A percentile compares a stretch with the other conserved stretches of the same genome.
Conservation (phyloP, 2,329 filamentous ascomycete genomes). For the Elsinoe arachidis region DNA sequence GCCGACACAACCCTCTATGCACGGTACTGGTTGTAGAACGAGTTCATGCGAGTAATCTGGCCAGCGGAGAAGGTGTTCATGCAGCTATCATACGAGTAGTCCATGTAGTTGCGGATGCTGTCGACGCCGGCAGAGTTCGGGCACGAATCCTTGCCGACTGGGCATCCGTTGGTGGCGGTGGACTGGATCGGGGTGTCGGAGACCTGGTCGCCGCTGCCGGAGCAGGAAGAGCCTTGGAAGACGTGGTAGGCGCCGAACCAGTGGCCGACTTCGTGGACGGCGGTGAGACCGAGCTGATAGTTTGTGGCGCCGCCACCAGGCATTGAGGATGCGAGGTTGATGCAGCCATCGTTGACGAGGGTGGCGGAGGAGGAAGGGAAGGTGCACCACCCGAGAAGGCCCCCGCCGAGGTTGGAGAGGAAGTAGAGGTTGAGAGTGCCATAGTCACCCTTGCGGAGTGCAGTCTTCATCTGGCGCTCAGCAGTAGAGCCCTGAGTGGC, state of each 20-base stretch:
- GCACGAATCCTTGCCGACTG: constrained; percentile 43
- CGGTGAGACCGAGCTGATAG: constrained; percentile 41
- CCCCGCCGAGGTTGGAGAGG: constrained; percentile 43
- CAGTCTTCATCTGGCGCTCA: constrained; percentile 44
- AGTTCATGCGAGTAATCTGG: constrained; percentile 42
- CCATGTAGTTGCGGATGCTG: constrained; percentile 52
- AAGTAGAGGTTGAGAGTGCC: constrained; percentile 51
- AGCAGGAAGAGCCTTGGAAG: constrained; percentile 35
- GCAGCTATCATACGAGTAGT: constrained; percentile 49
- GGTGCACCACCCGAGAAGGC: constrained; percentile 48
- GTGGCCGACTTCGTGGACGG: constrained; percentile 39
- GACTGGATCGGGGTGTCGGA: constrained; percentile 35
- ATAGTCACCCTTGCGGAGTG: constrained; percentile 47
- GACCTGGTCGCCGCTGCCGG: constrained; percentile 34
- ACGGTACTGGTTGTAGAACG: constrained; percentile 1
- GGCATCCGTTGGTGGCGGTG: constrained; percentile 45
- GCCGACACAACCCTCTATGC: background rate
- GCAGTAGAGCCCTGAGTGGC: constrained; percentile 37
- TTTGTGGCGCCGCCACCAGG: constrained; percentile 40
- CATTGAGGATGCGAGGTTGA: constrained; percentile 49
- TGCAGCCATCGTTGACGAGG: constrained; percentile 49
- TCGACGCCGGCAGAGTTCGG: constrained; percentile 38
- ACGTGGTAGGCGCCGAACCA: constrained; percentile 38
- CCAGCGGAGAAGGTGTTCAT: constrained; percentile 44
- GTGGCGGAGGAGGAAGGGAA: constrained; percentile 30